phyloP scores from a whole-genome alignment of 2,329 filamentous ascomycete genomes.

The Leptographium galeiforme region DNA sequence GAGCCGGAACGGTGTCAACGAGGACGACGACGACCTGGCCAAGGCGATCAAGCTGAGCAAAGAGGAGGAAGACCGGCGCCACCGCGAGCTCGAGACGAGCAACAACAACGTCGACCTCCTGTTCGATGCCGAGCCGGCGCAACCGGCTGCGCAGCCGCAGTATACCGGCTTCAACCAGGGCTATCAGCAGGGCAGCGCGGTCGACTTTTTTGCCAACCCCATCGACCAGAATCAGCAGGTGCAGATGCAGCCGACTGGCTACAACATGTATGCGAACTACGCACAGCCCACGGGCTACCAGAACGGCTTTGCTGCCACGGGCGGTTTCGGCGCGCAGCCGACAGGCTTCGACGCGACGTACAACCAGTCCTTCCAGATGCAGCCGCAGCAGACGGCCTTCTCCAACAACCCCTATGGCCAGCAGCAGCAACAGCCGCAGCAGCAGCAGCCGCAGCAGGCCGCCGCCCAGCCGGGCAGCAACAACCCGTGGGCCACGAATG shows the following conservation, averaged over 20 bases:
- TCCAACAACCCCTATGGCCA: constrained; percentile 21
- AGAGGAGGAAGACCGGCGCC: constrained; percentile 83
- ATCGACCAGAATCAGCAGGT: constrained; percentile 67
- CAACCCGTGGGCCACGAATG: constrained; percentile 75
- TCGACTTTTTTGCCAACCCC: constrained; percentile 95
- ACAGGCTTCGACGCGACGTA: constrained; percentile 56
- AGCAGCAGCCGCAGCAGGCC: constrained; percentile 39
- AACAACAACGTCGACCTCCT: constrained; percentile 58
- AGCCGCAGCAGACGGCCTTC: constrained; percentile 23
- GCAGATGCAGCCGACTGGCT: constrained; percentile 71
- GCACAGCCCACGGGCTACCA: constrained; percentile 36
- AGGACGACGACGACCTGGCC: constrained; percentile 79
- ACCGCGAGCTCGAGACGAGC: constrained; percentile 58
- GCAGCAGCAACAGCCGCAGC: constrained; percentile 33
- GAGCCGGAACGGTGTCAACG: constrained; percentile 36
- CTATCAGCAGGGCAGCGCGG: constrained; percentile 90
- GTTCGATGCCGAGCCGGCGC: constrained; percentile 65
- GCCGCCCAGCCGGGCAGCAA: constrained; percentile 69
- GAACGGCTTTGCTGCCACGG: constrained; percentile 52
- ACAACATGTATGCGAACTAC: constrained; percentile 39
- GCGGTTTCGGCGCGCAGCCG: constrained; percentile 58
- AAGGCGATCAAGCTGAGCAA: constrained; percentile 93
- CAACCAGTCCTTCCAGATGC: constrained; percentile 26
- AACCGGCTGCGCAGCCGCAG: constrained; percentile 47
- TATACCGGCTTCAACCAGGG: constrained; percentile 89